Percentiles rank a stretch among this genome's conserved stretches.
These are phyloP conservation scores for Tetradesmus obliquus DNA, from an alignment of 139 green algal species.

Conservation along the genomic window DNA sequence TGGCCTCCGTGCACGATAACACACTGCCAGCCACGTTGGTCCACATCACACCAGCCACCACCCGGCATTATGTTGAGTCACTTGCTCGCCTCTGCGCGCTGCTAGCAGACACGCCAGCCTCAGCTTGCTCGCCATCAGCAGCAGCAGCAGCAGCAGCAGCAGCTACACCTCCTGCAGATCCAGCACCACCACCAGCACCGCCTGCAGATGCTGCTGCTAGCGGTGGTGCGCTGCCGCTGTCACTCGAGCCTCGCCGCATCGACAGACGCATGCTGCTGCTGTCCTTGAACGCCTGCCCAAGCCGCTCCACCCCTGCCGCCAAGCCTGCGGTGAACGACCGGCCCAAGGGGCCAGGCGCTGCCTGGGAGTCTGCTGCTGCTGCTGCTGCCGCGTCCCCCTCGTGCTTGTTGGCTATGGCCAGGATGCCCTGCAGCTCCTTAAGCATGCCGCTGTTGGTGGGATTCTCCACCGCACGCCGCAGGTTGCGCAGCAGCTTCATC, in stretches of 20 bases:
- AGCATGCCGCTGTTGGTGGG: constrained; percentile 44
- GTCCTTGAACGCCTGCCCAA: not conserved
- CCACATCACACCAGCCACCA: too few species aligned
- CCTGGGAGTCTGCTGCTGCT: not conserved
- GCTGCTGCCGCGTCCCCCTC: constrained; percentile 14
- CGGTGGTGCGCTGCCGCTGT: not conserved
- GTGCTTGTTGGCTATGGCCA: constrained; percentile 38
- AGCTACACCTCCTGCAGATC: not conserved
- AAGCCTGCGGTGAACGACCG: not conserved
- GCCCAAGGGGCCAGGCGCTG: not conserved
- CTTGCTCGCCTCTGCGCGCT: not conserved
- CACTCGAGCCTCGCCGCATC: not conserved
- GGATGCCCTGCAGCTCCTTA: constrained; percentile 52
- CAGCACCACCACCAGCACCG: not conserved
- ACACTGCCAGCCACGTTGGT: too few species aligned
- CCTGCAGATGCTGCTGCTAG: not conserved
- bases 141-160: too few species aligned
- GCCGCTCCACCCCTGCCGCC: not conserved
- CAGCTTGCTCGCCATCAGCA: not conserved
- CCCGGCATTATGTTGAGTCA: not conserved
- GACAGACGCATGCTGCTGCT: not conserved
- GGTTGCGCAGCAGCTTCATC: constrained; percentile 43
- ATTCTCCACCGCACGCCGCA: constrained; percentile 47
- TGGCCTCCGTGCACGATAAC: too few species aligned
- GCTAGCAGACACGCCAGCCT: not conserved